Evolutionary conservation across 768 basidiomycete genomes (phyloP).

Genomic region (Mycena floridula): DNA sequence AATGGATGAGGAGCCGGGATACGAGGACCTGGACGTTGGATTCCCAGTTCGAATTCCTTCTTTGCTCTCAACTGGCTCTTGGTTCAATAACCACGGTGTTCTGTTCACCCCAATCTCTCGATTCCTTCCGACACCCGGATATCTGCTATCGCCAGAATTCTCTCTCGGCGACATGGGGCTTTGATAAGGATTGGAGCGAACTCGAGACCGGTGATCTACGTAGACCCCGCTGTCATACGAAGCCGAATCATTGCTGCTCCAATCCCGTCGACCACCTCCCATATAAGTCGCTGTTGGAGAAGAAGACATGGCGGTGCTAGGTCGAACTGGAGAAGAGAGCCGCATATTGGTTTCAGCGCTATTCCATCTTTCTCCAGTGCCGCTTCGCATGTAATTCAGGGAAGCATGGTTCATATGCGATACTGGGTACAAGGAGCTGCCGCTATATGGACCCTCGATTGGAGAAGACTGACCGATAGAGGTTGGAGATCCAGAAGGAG

Average conservation of each 20-base stretch:
- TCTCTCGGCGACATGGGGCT: neutral
- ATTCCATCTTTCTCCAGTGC: neutral
- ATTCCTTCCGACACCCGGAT: neutral
- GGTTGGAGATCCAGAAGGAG: conserved; percentile 29
- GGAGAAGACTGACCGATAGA: conserved; percentile 24
- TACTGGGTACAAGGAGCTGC: conserved; percentile 25
- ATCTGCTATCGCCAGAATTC: neutral
- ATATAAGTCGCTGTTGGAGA: neutral
- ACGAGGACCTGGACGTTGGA: too few relatives aligned
- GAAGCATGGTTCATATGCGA: conserved; percentile 12
- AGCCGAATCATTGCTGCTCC: neutral
- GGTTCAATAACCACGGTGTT: neutral
- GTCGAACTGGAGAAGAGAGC: neutral
- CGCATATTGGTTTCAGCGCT: neutral
- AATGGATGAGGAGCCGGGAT: too few relatives aligned
- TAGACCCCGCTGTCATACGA: neutral
- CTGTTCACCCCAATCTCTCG: neutral
- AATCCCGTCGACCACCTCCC: neutral
- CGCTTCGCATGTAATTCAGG: neutral
- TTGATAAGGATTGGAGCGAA: neutral
- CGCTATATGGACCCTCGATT: conserved; percentile 27
- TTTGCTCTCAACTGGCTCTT: neutral
- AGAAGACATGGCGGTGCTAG: neutral
- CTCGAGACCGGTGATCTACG: neutral
- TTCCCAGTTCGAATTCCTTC: too few relatives aligned